Percentiles rank a stretch among this genome's conserved stretches.
Evolutionary conservation across 1,139 yeast species (phyloP).

Genomic region (Pichia sp.): DNA sequence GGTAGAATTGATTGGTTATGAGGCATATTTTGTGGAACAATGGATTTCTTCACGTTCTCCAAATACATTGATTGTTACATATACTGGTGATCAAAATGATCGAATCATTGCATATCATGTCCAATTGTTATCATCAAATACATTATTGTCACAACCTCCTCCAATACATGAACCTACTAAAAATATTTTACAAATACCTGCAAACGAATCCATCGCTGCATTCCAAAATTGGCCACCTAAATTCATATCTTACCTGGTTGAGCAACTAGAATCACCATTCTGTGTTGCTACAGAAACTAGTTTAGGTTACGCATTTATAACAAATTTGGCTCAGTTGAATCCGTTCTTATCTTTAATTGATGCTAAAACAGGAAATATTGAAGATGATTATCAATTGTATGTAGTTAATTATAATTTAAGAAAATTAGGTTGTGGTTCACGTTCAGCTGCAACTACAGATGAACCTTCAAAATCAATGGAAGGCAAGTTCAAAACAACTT

Average conservation of each 20-base stretch:
- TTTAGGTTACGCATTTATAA: constrained; percentile 61
- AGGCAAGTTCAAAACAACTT: constrained; percentile 77
- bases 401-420: constrained; percentile 71
- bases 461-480: constrained; percentile 72
- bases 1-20: constrained; percentile 61
- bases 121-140: constrained; percentile 1
- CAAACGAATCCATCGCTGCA: constrained; percentile 43
- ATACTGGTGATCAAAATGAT: constrained; percentile 73
- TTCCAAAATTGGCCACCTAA: constrained; percentile 46
- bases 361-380: constrained; percentile 52
- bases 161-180: background rate
- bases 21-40: constrained; percentile 85
- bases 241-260: constrained; percentile 58
- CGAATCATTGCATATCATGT: constrained; percentile 56
- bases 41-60: constrained; percentile 76
- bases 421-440: constrained; percentile 75
- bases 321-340: constrained; percentile 75
- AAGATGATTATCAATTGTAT: constrained; percentile 47
- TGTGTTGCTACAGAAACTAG: constrained; percentile 49
- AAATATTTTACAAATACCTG: constrained; percentile 14
- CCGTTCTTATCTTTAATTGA: constrained; percentile 60
- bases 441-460: constrained; percentile 66
- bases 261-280: constrained; percentile 55
- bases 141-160: constrained; percentile 1
- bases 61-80: constrained; percentile 68